Conservation (phyloP, 208 protist genomes). For the Porcisia hertigi region DNA sequence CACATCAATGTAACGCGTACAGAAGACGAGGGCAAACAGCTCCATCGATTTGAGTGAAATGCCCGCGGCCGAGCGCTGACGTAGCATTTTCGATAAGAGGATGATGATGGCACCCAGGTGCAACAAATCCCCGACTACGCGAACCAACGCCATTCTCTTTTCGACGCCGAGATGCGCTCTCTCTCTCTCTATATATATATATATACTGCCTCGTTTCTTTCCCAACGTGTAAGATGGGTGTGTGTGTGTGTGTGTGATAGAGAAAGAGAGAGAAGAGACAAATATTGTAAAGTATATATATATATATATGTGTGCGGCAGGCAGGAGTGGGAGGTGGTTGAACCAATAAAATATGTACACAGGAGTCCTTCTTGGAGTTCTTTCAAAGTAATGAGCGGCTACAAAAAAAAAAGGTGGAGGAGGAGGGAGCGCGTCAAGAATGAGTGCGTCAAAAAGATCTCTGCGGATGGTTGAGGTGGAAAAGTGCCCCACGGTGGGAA, state of each 20-base stretch:
- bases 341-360: too few species aligned
- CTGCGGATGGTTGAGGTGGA: too few species aligned
- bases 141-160: slow-evolving; percentile 85
- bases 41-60: slow-evolving; percentile 95
- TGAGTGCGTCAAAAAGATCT: too few species aligned
- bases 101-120: slow-evolving; percentile 93
- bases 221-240: background rate
- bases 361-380: too few species aligned
- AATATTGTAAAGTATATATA: background rate
- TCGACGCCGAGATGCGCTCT: background rate
- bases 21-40: slow-evolving; percentile 93
- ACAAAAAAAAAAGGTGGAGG: too few species aligned
- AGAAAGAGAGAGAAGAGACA: background rate
- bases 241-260: background rate
- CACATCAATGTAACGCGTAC: slow-evolving; percentile 94
- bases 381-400: too few species aligned
- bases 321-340: too few species aligned
- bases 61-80: slow-evolving; percentile 80
- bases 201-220: too few species aligned
- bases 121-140: slow-evolving; percentile 91
- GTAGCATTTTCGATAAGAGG: slow-evolving; percentile 94
- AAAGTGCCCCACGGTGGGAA: too few species aligned
- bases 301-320: too few species aligned
- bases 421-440: too few species aligned
- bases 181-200: too few species aligned